Conservation (phyloP, 2,329 filamentous ascomycete species). For the Blastomyces parvus region DNA sequence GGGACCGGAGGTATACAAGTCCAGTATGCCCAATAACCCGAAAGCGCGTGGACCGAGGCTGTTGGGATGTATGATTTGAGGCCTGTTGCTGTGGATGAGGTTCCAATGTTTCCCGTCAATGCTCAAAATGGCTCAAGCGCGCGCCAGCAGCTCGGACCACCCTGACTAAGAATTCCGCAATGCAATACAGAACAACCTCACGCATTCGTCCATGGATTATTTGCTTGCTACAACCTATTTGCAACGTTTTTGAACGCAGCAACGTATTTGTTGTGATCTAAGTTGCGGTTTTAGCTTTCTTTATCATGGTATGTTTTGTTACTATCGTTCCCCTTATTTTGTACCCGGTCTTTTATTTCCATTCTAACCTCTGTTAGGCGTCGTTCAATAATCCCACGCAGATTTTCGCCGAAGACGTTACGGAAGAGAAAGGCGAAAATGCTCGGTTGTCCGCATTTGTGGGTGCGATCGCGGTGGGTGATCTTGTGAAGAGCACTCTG, state of each 20-base stretch:
- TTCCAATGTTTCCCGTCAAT: neutral
- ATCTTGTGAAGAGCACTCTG: constrained; percentile 92
- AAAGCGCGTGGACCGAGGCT: neutral
- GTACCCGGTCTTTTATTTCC: neutral
- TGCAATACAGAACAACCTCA: neutral
- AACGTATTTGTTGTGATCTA: neutral
- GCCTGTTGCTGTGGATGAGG: neutral
- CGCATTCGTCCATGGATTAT: neutral
- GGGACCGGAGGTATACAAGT: neutral
- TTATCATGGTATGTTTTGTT: constrained; percentile 14
- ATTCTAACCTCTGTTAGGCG: constrained; percentile 21
- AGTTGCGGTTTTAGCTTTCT: neutral
- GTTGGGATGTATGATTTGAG: neutral
- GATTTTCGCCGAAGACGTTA: constrained; percentile 95
- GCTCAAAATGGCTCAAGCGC: neutral
- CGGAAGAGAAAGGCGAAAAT: constrained; percentile 98
- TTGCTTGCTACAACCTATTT: neutral
- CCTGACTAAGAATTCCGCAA: constrained; percentile 1
- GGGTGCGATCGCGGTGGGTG: constrained; percentile 93
- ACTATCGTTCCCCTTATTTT: neutral
- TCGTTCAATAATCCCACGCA: constrained; percentile 67
- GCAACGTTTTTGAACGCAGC: constrained; percentile 1
- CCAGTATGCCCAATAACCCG: neutral
- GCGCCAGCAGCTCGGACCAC: constrained; percentile 11
- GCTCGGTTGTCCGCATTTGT: constrained; percentile 97